Percentiles rank a stretch among this genome's conserved stretches.
These are phyloP conservation scores for Xylaria arbuscula DNA, from an alignment of 2,329 filamentous ascomycete species.

Conservation along the genomic window DNA sequence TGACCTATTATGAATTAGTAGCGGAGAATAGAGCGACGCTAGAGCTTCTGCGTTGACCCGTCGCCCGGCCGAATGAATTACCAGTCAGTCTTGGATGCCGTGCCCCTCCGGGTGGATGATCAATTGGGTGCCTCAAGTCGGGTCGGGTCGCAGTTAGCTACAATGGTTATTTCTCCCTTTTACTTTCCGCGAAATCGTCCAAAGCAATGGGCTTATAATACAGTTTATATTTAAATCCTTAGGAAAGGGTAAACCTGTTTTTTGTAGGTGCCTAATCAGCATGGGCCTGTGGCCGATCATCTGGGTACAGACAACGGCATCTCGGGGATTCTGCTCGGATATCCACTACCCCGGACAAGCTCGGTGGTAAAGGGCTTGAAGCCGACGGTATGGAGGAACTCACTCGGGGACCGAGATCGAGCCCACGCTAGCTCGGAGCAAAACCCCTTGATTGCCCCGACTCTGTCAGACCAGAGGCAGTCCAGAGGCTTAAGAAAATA, in stretches of 20 bases:
- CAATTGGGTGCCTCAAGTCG: neutral
- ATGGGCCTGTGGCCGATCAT: neutral
- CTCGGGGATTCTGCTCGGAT: constrained; percentile 15
- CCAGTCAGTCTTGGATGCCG: neutral
- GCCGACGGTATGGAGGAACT: constrained; percentile 30
- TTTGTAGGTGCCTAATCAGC: no score
- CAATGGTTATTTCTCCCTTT: neutral
- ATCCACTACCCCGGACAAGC: constrained; percentile 28
- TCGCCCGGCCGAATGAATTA: neutral
- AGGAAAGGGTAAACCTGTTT: neutral
- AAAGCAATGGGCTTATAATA: neutral
- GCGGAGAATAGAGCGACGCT: neutral
- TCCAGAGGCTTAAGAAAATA: neutral
- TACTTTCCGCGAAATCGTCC: neutral
- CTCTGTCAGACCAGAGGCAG: neutral
- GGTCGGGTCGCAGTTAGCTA: neutral
- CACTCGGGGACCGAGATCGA: constrained; percentile 23
- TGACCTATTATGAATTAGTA: constrained; percentile 32
- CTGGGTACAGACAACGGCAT: neutral
- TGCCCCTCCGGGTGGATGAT: neutral
- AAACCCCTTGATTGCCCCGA: neutral
- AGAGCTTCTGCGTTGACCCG: neutral
- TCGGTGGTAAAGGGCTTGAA: constrained; percentile 32
- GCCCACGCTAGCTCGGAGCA: constrained; percentile 1
- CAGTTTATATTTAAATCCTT: neutral